Evolutionary conservation across 352 stramenopile species (phyloP), one percentile per base, ranked within the genome.

Genomic region (Globisporangium ultimum): DNA sequence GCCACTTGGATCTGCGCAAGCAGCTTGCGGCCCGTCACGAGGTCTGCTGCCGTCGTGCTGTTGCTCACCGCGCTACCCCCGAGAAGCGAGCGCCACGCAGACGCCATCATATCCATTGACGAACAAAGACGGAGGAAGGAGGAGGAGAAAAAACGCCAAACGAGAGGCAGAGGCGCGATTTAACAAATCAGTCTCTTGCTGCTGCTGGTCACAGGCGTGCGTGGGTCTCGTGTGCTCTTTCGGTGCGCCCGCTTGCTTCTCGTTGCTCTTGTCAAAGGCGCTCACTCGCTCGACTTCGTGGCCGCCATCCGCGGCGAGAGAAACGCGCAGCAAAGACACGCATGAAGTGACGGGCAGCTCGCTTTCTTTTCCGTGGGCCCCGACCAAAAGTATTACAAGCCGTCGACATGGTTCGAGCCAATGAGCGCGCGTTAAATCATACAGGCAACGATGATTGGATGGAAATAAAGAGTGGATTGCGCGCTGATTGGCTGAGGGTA

Each of bases 1-100:
- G 78, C 55, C 11, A 60, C 45, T 48, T 88, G 76, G 61, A 91
- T 85, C 20, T 61, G 47, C 28, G 80, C 71, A 32, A 91, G 75
- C 53, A 80, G 65, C 45, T 70, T 69, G 50, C 67, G 57, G 12
- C 76, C 74, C 1, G 52, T 55, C 3, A 28, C 61, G 24, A 74
- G n/a, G 48, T 81, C 65, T 28, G 70, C 65, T 6, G 50, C 51
- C 2, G 43, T 21, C 1, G 47, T 41, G 32, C 46, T 28, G 48
- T 51, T n/a, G 52, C 47, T 10, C 14, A 50, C 24, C 0, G n/a
- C 28, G 21, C 41, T 36, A 20, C 67, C 58, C 36, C 74, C 68
- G 13, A 70, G 60, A 21, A 85, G 68, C 48, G 69, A 69, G 51
- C 64, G 72, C 76, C 72, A 85, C 24, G 86, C 51, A 2, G 69